phyloP scores from a whole-genome alignment of 106 monocot genomes.

The Platanthera guangdongensis region DNA sequence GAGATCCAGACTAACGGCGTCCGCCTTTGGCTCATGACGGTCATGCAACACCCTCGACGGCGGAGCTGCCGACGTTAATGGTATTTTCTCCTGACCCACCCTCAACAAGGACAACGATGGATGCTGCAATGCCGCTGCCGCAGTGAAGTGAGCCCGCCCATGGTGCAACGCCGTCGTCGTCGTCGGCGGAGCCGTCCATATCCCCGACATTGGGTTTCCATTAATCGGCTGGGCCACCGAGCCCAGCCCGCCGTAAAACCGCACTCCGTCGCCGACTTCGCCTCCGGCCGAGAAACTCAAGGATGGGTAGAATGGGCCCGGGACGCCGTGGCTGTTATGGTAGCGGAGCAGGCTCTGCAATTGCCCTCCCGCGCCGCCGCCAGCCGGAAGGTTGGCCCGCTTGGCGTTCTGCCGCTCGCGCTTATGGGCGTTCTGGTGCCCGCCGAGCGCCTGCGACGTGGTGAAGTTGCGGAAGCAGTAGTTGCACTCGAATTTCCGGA shows the following conservation, averaged over 20 bases:
- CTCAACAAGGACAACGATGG: constrained; percentile 6
- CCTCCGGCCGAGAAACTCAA: constrained; percentile 5
- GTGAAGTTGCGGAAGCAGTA: constrained; percentile 94
- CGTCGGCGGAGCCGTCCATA: constrained; percentile 20
- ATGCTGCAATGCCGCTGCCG: too few relatives aligned
- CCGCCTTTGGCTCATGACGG: constrained; percentile 9
- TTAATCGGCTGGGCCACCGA: constrained; percentile 32
- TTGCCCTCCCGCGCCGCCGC: neutral
- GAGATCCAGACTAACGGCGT: constrained; percentile 56
- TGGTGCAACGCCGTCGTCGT: neutral
- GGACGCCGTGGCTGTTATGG: neutral
- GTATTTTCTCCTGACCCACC: constrained; percentile 5
- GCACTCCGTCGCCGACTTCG: neutral
- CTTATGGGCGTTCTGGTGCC: constrained; percentile 76
- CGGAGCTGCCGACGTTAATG: constrained; percentile 12
- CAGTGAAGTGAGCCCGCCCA: neutral
- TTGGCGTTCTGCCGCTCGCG: constrained; percentile 80
- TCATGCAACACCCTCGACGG: constrained; percentile 8
- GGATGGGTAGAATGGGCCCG: neutral
- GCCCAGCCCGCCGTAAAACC: constrained; percentile 27
- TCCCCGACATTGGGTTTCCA: constrained; percentile 32
- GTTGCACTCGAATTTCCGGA: constrained; percentile 81
- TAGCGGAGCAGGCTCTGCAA: neutral
- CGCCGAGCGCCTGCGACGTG: constrained; percentile 90
- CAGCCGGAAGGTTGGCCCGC: constrained; percentile 13